phyloP scores from a whole-genome alignment of 352 stramenopile species.

The Pythium utonaiense region DNA sequence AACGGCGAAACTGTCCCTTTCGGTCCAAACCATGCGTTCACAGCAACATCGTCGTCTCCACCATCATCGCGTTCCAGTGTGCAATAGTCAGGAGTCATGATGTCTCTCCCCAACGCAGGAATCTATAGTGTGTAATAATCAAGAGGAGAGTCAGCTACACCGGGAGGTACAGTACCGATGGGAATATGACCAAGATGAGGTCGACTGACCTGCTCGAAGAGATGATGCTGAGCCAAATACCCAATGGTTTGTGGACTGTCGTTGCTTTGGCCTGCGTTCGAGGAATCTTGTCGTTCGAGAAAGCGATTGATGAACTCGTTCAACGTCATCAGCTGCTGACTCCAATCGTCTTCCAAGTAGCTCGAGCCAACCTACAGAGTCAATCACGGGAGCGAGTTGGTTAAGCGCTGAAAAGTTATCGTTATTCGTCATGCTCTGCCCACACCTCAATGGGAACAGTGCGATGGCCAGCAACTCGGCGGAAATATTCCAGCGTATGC shows the following conservation, averaged over 20 bases:
- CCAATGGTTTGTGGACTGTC: slow-evolving; percentile 20
- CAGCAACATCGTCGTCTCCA: slow-evolving; percentile 62
- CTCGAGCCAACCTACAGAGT: slow-evolving; percentile 57
- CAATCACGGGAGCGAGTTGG: no score
- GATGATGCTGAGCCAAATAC: slow-evolving; percentile 87
- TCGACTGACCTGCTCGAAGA: slow-evolving; percentile 82
- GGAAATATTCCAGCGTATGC: slow-evolving; percentile 66
- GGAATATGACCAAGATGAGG: background rate
- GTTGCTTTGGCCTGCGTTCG: background rate
- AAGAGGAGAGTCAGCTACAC: background rate
- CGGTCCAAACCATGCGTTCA: slow-evolving; percentile 89
- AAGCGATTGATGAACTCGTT: slow-evolving; percentile 76
- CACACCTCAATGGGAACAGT: slow-evolving; percentile 80
- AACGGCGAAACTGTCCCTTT: slow-evolving; percentile 76
- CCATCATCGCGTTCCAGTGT: slow-evolving; percentile 51
- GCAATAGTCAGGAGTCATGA: slow-evolving; percentile 89
- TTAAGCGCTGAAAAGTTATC: no score
- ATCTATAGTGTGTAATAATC: slow-evolving; percentile 41
- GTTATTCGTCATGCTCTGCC: background rate
- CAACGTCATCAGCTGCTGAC: slow-evolving; percentile 75
- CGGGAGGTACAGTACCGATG: background rate
- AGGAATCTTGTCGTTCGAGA: slow-evolving; percentile 21
- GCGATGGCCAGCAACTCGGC: slow-evolving; percentile 58
- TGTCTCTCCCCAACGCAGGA: slow-evolving; percentile 66
- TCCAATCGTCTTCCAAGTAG: slow-evolving; percentile 79